Evolutionary conservation across 2,329 filamentous ascomycete species (phyloP), one percentile per base, ranked within the genome.

Genomic region (Fusarium sp.): DNA sequence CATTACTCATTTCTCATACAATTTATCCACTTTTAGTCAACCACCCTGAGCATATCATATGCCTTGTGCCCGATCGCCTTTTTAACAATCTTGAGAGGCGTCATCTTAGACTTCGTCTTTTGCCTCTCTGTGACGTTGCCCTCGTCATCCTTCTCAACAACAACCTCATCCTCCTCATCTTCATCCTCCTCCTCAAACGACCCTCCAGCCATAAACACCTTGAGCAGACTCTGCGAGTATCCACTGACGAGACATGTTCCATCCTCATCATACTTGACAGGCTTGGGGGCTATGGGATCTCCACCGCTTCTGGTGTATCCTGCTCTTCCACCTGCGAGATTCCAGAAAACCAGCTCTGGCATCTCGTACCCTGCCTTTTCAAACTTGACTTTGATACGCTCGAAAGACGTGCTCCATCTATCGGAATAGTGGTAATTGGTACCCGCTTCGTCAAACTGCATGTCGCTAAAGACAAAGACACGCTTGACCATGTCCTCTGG

Each of bases 301-400:
- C 71, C 75, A 2, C 17, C 55, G 22, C 13, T 31, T n/a, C 75
- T 17, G 57, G 74, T 21, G 70, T 76, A 28, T 70, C 75, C 71
- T 3, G 70, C 67, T n/a, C 70, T 63, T 0, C 80, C 79, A 10
- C 81, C 83, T 1, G 85, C 85, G 19, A 89, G 78, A 69, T 89
- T 88, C 87, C 87, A 89, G 73, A 88, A 89, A 5, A 89, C 79
- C n/a, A 90, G 76, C 73, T 87, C 81, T 0, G 88, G 88, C 76
- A 89, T 80, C 57, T 87, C 83, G 68, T 89, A 89, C 0, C 87
- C 87, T 4, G 83, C 82, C 0, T 80, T 75, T 13, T 76, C 71
- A 73, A 80, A 89, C 40, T 77, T 75, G 21, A 62, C 62, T 72
- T 84, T 77, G 73, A 90, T 83, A 6, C 83, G 80, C 68, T 87